These are phyloP conservation scores for Acacia acuminata DNA, from an alignment of 306 rosid genomes.

Conservation along the genomic window DNA sequence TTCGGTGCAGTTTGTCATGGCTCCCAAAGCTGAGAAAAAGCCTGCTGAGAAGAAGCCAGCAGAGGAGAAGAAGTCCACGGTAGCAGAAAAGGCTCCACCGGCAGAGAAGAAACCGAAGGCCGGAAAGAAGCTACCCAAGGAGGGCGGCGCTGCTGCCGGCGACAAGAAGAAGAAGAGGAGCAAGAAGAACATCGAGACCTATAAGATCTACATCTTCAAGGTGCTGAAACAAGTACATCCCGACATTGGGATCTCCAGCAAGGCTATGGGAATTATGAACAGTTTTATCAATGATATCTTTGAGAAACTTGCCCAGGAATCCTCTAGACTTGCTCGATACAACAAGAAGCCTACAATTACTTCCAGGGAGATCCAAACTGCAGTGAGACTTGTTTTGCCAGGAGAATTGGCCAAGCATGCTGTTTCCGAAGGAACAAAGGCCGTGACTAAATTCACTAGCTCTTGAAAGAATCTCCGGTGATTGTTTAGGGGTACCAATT, in stretches of 20 bases:
- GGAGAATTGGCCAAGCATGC: conserved; percentile 61
- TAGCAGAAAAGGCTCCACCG: conserved; percentile 57
- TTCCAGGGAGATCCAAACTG: conserved; percentile 59
- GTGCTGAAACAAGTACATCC: conserved; percentile 59
- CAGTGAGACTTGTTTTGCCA: conserved; percentile 51
- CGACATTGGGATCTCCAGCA: conserved; percentile 61
- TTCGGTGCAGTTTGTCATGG: not conserved
- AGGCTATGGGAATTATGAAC: conserved; percentile 64
- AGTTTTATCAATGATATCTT: conserved; percentile 58
- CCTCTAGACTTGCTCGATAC: conserved; percentile 50
- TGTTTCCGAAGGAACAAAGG: conserved; percentile 62
- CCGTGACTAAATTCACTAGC: conserved; percentile 54
- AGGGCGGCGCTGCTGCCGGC: conserved; percentile 40
- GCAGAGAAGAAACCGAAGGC: conserved; percentile 63
- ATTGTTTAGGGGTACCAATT: not conserved
- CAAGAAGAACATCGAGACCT: conserved; percentile 55
- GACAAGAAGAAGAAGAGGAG: conserved; percentile 60
- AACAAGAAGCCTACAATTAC: conserved; percentile 61
- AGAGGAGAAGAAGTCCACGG: conserved; percentile 46
- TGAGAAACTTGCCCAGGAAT: conserved; percentile 60
- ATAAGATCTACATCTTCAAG: conserved; percentile 65
- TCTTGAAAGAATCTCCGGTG: conserved; percentile 20
- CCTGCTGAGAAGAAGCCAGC: conserved; percentile 47
- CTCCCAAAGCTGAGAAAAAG: conserved; percentile 50
- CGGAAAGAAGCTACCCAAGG: conserved; percentile 59